Base-by-base conservation (phyloP, 495 filamentous ascomycete species). In the Tuber magnatum region DNA sequence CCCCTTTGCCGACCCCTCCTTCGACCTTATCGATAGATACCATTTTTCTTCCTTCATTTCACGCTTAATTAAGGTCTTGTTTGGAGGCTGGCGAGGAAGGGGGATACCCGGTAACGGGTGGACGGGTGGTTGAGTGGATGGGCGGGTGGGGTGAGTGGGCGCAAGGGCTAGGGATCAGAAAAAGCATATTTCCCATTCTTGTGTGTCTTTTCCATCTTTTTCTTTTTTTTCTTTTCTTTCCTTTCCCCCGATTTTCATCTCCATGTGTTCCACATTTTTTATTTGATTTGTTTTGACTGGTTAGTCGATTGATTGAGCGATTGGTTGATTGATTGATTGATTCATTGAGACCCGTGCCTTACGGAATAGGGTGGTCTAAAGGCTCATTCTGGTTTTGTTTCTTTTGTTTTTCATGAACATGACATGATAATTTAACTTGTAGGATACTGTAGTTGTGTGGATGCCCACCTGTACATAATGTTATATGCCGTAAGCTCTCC, bases 311-410 rank as follows among this genome's bases (percentile, higher is more conserved):
- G 28, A 16, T 65, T 32, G 56, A 35, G 12, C 32, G 56, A 65
- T 65, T 65, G 56, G 6, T 16, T 35, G 56, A 3, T 65, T 0
- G 12, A 3, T 65, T 0, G 12, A 35, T 65, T 61, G 51, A 61
- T 61, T 61, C 44, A 28, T 61, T 20, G 2, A 73, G 40, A n/a
- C 39, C 56, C 69, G 78, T 70, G 74, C 74, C 79, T 79, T 79
- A 76, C 76, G 78, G 77, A 75, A 76, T 65, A 35, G 56, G 56
- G 14, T 65, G 32, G 32, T 65, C 28, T 65, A 65, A 35, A 18
- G 56, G 56, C 5, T 65, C 12, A 65, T 35, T 65, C 14, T 35
- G 28, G 18, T 35, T 32, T 35, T 65, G 0, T 35, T 35, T 65
- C 32, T 20, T 65, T 35, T 28, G 8, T 61, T 14, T 28, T 28